Evolutionary conservation across 495 filamentous ascomycete species (phyloP).

Genomic region (Parathielavia hyrcaniae): DNA sequence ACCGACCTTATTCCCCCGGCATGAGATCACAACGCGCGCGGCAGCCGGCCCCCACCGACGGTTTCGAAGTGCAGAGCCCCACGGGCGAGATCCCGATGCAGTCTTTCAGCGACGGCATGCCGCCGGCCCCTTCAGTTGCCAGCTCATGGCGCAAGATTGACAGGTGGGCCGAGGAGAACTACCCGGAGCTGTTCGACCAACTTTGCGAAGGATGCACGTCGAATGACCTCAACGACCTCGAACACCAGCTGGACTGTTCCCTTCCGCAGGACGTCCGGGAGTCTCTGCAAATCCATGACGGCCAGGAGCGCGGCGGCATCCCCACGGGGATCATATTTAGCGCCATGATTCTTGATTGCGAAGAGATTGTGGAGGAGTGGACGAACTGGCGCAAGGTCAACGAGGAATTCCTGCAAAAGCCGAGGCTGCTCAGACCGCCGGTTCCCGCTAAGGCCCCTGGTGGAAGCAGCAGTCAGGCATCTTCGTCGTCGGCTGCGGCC

Average conservation of each 20-base stretch:
- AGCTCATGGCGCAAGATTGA: conserved; percentile 96
- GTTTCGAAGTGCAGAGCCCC: conserved; percentile 58
- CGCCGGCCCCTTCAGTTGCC: conserved; percentile 76
- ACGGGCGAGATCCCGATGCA: conserved; percentile 92
- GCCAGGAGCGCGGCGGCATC: conserved; percentile 85
- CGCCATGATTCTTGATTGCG: conserved; percentile 92
- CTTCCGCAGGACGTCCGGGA: conserved; percentile 91
- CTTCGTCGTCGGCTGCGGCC: conserved; percentile 44
- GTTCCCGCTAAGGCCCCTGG: conserved; percentile 62
- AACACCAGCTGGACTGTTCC: conserved; percentile 92
- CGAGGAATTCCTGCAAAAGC: conserved; percentile 67
- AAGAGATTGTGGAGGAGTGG: conserved; percentile 98
- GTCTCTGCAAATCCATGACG: conserved; percentile 84
- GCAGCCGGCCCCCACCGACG: conserved; percentile 52
- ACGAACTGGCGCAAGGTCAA: conserved; percentile 92
- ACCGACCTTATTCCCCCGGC: conserved; percentile 80
- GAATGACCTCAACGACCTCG: conserved; percentile 95
- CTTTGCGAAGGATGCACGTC: conserved; percentile 82
- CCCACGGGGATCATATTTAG: conserved; percentile 92
- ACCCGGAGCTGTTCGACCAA: conserved; percentile 89
- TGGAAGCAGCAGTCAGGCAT: conserved; percentile 40
- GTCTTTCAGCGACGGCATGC: conserved; percentile 84
- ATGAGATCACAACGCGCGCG: conserved; percentile 68
- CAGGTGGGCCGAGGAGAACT: conserved; percentile 88
- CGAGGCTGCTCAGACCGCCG: conserved; percentile 49